Evolutionary conservation across 2,329 filamentous ascomycete genomes (phyloP), one percentile per base, ranked within the genome.

Genomic region (Ophiocordyceps camponoti-rufipedis): DNA sequence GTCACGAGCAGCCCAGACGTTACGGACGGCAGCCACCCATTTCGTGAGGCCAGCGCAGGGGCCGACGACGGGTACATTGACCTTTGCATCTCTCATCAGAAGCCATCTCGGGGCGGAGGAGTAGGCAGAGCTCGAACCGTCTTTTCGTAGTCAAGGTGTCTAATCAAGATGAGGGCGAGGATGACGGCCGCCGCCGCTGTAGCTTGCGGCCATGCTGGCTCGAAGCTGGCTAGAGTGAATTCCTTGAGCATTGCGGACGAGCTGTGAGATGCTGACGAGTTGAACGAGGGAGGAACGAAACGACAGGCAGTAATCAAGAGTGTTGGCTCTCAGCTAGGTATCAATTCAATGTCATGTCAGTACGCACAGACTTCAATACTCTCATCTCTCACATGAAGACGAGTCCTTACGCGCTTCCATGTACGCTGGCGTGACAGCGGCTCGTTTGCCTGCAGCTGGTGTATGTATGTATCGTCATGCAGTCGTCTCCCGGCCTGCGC

Each of bases 1-100:
- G 11, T 50, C 45, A 19, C 47, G 41, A 5, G 47, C 47, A n/a
- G 28, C 23, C 41, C 46, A 45, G 5, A 50, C 44, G 40, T 50
- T 50, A 16, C 42, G 41, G 2, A 50, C 19, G 9, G 49, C 49
- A 29, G 47, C 47, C 1, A 50, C 35, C 49, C 49, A 50, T 46
- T 50, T 48, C 2, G 47, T 49, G 28, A 49, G 45, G 33, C 47
- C 42, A 9, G 44, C 43, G 1, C 46, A 46, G 3, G 47, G 32
- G 10, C 49, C 49, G 38, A 50, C 19, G 13, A 46, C 42, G 11
- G 49, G 49, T n/a, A 50, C 47, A 5, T 49, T 43, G 9, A 50
- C 49, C 49, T 50, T 33, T 16, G 1, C 18, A 5, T 39, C 14
- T 16, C 14, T 16, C 16, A 16, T 39, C 16, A 39, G 35, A 3